Conservation (phyloP, 2,329 filamentous ascomycete genomes). For the Colletotrichum viniferum region DNA sequence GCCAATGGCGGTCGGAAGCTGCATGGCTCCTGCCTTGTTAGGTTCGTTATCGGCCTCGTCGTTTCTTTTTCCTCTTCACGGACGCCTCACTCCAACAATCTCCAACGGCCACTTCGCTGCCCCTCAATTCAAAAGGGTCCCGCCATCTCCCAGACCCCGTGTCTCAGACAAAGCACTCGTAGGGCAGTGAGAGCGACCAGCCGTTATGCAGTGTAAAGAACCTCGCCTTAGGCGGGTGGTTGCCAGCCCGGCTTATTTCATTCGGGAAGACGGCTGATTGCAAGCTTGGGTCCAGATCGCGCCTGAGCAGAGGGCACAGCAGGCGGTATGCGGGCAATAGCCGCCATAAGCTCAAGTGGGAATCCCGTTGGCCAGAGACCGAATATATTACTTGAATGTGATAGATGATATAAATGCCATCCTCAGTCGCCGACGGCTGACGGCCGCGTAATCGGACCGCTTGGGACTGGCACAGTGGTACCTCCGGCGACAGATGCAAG, state of each 20-base stretch:
- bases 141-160: not conserved
- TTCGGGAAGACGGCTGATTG: not conserved
- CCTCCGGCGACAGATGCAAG: not conserved
- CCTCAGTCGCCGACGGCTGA: not conserved
- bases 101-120: not conserved
- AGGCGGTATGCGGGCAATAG: not conserved
- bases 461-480: not conserved
- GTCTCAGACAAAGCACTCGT: not conserved
- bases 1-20: not conserved
- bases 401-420: not conserved
- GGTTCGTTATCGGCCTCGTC: not conserved
- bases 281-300: not conserved
- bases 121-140: not conserved
- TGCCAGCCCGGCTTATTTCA: not conserved
- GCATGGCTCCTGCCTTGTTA: not conserved
- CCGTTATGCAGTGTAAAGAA: not conserved
- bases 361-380: not conserved
- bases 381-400: not conserved
- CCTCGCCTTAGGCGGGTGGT: not conserved
- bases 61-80: not conserved
- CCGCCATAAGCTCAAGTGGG: not conserved
- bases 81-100: not conserved
- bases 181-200: not conserved
- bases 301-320: not conserved
- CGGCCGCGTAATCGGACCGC: conserved; percentile 1